These are phyloP conservation scores for Saccharomyces hybrid DNA, from an alignment of 1,139 yeast species.

Conservation along the genomic window DNA sequence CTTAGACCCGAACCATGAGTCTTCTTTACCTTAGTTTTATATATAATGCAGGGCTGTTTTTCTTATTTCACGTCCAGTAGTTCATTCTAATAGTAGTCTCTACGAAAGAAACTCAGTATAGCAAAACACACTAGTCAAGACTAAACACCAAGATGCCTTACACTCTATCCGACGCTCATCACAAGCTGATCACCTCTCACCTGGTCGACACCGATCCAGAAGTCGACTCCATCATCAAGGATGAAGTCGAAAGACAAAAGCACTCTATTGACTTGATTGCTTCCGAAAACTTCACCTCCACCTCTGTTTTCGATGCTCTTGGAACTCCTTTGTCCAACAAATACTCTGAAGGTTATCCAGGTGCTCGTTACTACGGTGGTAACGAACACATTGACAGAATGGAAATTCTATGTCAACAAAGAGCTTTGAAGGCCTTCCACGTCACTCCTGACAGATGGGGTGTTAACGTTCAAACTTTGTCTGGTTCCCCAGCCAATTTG, in stretches of 20 bases:
- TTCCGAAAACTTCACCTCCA: slow-evolving; percentile 94
- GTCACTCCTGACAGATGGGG: slow-evolving; percentile 87
- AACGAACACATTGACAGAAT: slow-evolving; percentile 91
- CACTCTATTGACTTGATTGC: slow-evolving; percentile 93
- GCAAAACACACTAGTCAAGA: background rate
- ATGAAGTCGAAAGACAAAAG: slow-evolving; percentile 88
- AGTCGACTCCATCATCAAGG: slow-evolving; percentile 71
- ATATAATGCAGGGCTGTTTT: background rate
- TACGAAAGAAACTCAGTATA: background rate
- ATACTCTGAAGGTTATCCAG: slow-evolving; percentile 83
- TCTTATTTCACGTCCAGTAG: background rate
- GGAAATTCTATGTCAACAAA: slow-evolving; percentile 82
- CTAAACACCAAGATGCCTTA: slow-evolving; percentile 30
- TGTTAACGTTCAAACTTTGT: slow-evolving; percentile 90
- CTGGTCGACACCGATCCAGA: slow-evolving; percentile 74
- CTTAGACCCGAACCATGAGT: background rate
- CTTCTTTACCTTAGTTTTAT: background rate
- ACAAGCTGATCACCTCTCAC: slow-evolving; percentile 59
- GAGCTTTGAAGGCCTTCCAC: slow-evolving; percentile 85
- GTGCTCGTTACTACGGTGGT: slow-evolving; percentile 85
- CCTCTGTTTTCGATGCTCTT: slow-evolving; percentile 90
- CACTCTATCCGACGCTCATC: slow-evolving; percentile 61
- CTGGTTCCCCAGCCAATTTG: slow-evolving; percentile 96
- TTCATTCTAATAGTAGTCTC: background rate
- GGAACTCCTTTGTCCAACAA: slow-evolving; percentile 96